Percentiles rank a stretch among this genome's conserved stretches.
These are phyloP conservation scores for Hirsutella thompsonii DNA, from an alignment of 2,329 filamentous ascomycete species.

Conservation along the genomic window DNA sequence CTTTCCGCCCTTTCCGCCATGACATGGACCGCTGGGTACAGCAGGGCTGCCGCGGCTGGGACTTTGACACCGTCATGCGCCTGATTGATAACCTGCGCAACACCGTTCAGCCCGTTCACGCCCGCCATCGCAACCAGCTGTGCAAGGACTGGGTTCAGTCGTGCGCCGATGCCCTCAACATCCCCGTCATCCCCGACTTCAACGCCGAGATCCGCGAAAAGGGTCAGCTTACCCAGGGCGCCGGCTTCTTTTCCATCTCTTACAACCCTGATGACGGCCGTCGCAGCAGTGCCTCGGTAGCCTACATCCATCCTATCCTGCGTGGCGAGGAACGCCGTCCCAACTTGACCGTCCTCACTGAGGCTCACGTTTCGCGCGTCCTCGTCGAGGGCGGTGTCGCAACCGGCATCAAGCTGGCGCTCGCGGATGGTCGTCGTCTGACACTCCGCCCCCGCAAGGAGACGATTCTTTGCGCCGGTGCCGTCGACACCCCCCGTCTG, in stretches of 20 bases:
- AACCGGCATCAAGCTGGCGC: slow-evolving; percentile 57
- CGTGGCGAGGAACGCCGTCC: slow-evolving; percentile 69
- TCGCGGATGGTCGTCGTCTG: slow-evolving; percentile 37
- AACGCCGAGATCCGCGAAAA: slow-evolving; percentile 68
- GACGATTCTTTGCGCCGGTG: slow-evolving; percentile 68
- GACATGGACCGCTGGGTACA: slow-evolving; percentile 77
- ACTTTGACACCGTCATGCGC: slow-evolving; percentile 72
- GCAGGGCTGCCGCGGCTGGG: slow-evolving; percentile 74
- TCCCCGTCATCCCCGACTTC: slow-evolving; percentile 76
- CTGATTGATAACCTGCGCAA: slow-evolving; percentile 75
- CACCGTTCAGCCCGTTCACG: slow-evolving; percentile 80
- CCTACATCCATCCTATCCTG: slow-evolving; percentile 86
- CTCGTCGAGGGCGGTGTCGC: slow-evolving; percentile 59
- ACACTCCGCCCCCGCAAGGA: slow-evolving; percentile 56
- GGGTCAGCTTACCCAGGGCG: slow-evolving; percentile 60
- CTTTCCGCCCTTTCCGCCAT: slow-evolving; percentile 82
- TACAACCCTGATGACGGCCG: slow-evolving; percentile 84
- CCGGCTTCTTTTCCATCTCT: slow-evolving; percentile 82
- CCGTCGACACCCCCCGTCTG: slow-evolving; percentile 66
- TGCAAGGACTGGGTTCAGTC: slow-evolving; percentile 83
- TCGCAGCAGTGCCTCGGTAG: slow-evolving; percentile 76
- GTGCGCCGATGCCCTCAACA: slow-evolving; percentile 65
- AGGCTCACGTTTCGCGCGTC: slow-evolving; percentile 76
- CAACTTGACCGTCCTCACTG: slow-evolving; percentile 76
- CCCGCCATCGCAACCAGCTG: slow-evolving; percentile 75